A percentile compares a stretch with the other conserved stretches of the same genome.
phyloP scores from a whole-genome alignment of 352 stramenopile species.

The Phytophthora parvispora region DNA sequence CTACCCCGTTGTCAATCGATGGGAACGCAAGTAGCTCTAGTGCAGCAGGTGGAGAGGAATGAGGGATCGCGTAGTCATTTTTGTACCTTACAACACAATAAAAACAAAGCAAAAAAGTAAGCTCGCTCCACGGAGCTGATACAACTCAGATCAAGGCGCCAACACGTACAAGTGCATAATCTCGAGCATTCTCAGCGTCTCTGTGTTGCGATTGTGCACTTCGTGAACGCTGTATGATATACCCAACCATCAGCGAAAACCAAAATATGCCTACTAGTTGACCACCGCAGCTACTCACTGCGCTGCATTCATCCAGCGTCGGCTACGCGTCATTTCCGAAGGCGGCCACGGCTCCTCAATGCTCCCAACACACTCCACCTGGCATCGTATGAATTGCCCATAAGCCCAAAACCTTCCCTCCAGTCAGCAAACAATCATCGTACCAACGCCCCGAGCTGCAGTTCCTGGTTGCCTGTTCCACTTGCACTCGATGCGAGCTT shows the following conservation, averaged over 20 bases:
- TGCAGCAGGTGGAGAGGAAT: constrained; percentile 5
- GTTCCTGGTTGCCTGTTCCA: constrained; percentile 10
- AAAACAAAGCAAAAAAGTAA: constrained; percentile 8
- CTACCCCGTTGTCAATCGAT: background rate
- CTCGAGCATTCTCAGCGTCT: constrained; percentile 73
- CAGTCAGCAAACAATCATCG: background rate
- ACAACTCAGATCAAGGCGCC: background rate
- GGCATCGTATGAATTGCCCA: background rate
- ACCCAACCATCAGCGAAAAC: too few species aligned
- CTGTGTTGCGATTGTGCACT: constrained; percentile 62
- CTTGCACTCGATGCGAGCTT: constrained; percentile 16
- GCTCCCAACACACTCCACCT: constrained; percentile 54
- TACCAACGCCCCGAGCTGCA: constrained; percentile 47
- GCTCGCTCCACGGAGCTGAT: too few species aligned
- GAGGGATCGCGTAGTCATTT: constrained; percentile 17
- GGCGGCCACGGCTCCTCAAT: constrained; percentile 35
- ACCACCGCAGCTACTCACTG: constrained; percentile 25
- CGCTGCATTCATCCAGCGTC: constrained; percentile 46
- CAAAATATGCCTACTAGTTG: background rate
- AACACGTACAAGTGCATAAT: constrained; percentile 61
- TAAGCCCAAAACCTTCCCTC: background rate
- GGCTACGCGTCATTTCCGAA: constrained; percentile 17
- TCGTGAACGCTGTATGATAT: constrained; percentile 40
- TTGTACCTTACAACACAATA: constrained; percentile 21
- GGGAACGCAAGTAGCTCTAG: constrained; percentile 39